Conservation (phyloP, 129 eudicot genomes). For the Pulicaria dysenterica region DNA sequence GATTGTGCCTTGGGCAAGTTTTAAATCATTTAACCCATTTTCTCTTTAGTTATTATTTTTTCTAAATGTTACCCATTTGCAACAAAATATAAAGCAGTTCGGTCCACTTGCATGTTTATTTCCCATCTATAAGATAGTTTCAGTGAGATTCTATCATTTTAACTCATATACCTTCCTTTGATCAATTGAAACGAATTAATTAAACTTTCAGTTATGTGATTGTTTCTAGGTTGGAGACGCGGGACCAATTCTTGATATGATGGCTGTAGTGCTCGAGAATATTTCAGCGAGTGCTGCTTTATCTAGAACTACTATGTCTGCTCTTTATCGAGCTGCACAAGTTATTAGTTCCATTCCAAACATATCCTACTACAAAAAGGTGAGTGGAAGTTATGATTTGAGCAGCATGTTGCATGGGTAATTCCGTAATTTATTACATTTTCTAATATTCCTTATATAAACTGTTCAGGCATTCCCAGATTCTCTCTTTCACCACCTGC, state of each 20-base stretch:
- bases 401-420: conserved; percentile 13
- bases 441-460: conserved; percentile 18
- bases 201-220: neutral
- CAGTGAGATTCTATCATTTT: neutral
- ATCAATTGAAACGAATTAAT: conserved; percentile 4
- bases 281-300: conserved; percentile 50
- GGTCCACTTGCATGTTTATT: neutral
- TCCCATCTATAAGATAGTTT: conserved; percentile 9
- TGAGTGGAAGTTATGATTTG: conserved; percentile 29
- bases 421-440: conserved; percentile 2
- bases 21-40: neutral
- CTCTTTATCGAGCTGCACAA: conserved; percentile 67
- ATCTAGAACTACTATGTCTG: conserved; percentile 62
- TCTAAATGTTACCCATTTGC: neutral
- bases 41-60: neutral
- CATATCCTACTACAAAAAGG: conserved; percentile 65
- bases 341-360: conserved; percentile 66
- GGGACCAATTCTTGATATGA: conserved; percentile 83
- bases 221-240: conserved; percentile 70
- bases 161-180: neutral
- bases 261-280: conserved; percentile 80
- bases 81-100: neutral
- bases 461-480: conserved; percentile 74
- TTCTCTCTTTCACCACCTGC: conserved; percentile 81
- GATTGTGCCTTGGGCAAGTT: neutral